Evolutionary conservation across 257 asterid species (phyloP).

Genomic region (Ehretia macrophylla): DNA sequence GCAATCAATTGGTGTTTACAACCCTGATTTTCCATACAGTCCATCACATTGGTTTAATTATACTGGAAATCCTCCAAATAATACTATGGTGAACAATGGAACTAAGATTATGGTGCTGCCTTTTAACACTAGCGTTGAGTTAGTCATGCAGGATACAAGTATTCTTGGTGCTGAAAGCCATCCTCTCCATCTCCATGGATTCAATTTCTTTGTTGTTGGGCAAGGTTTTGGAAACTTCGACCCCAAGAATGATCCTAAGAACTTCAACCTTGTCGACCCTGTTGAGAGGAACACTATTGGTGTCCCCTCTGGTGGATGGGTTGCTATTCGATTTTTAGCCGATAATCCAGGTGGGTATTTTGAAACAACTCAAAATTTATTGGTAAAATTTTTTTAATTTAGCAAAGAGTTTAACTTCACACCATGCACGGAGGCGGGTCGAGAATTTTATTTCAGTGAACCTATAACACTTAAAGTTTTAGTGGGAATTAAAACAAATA

Average conservation of each 20-base stretch:
- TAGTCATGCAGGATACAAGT: constrained; percentile 55
- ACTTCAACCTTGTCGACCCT: constrained; percentile 53
- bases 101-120: constrained; percentile 45
- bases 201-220: constrained; percentile 60
- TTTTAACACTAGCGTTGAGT: constrained; percentile 46
- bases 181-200: constrained; percentile 68
- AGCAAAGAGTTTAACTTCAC: background rate
- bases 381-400: too few species aligned
- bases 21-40: constrained; percentile 39
- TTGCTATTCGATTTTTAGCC: constrained; percentile 51
- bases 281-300: constrained; percentile 61
- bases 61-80: constrained; percentile 50
- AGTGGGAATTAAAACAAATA: too few species aligned
- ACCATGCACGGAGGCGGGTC: too few species aligned
- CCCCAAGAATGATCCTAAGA: constrained; percentile 38
- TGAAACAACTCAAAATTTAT: too few species aligned
- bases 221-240: constrained; percentile 57
- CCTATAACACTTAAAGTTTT: too few species aligned
- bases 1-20: constrained; percentile 32
- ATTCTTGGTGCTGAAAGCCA: constrained; percentile 63
- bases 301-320: constrained; percentile 70
- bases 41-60: constrained; percentile 51
- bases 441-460: too few species aligned
- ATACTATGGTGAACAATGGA: constrained; percentile 40
- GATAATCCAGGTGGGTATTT: constrained; percentile 53